phyloP scores from a whole-genome alignment of 495 filamentous ascomycete genomes.

The Penicillium samsonianum region DNA sequence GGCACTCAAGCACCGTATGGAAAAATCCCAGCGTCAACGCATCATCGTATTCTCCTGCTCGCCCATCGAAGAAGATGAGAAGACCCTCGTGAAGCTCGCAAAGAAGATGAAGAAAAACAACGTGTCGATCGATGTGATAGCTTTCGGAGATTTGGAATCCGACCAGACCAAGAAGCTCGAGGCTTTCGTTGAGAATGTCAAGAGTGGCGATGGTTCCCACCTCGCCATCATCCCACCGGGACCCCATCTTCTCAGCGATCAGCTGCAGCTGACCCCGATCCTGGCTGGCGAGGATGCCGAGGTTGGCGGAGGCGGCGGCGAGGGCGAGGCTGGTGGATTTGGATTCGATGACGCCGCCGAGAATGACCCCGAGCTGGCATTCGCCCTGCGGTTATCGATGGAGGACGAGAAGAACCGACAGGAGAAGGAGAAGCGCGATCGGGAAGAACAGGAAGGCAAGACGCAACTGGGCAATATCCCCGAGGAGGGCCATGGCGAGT shows the following conservation, averaged over 20 bases:
- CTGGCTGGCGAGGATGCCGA: slow-evolving; percentile 72
- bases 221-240: slow-evolving; percentile 89
- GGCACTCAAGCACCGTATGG: slow-evolving; percentile 96
- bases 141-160: slow-evolving; percentile 89
- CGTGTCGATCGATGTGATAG: slow-evolving; percentile 87
- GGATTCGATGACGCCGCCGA: slow-evolving; percentile 56
- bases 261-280: slow-evolving; percentile 89
- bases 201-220: slow-evolving; percentile 84
- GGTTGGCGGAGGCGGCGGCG: slow-evolving; percentile 49
- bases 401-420: slow-evolving; percentile 95
- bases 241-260: slow-evolving; percentile 85
- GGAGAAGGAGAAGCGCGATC: slow-evolving; percentile 77
- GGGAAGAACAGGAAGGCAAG: slow-evolving; percentile 71
- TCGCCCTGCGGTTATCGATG: slow-evolving; percentile 96
- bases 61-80: slow-evolving; percentile 84
- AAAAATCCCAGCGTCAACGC: slow-evolving; percentile 91
- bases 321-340: slow-evolving; percentile 71
- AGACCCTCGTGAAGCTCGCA: slow-evolving; percentile 82
- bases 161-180: slow-evolving; percentile 90
- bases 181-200: slow-evolving; percentile 89
- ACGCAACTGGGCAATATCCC: slow-evolving; percentile 74
- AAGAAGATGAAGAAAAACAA: slow-evolving; percentile 98
- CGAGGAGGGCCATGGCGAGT: slow-evolving; percentile 78
- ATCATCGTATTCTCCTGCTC: slow-evolving; percentile 96
- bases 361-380: slow-evolving; percentile 86